Evolutionary conservation across 2,329 filamentous ascomycete genomes (phyloP), one percentile per base, ranked within the genome.

Genomic region (Aspergillus calidoustus): DNA sequence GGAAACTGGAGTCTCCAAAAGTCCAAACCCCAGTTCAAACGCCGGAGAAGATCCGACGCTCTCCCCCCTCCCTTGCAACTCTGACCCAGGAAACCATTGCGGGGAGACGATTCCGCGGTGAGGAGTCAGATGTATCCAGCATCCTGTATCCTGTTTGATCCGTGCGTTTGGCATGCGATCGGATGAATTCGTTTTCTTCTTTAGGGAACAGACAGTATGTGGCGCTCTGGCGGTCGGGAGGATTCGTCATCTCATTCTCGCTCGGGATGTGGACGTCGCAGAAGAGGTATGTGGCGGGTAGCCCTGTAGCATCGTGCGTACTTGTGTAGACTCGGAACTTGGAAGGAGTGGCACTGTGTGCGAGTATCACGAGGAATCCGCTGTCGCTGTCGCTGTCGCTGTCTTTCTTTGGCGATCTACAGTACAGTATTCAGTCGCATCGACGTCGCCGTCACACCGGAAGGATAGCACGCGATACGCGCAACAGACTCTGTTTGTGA

Each of bases 41-140:
- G 11, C 34, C 34, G 34, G 34, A 41, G 11, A 41, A 41, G 34
- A 41, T 15, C 34, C 34, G 34, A 41, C 34, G 34, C 2, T 7
- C 3, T 7, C 9, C 13, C 34, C 34, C 15, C 48, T 50, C 23
- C 23, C 25, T n/a, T 31, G 48, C 15, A 50, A 50, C 43, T 23
- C 48, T 50, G 17, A 50, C 48, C 48, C 48, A 49, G 47, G 23
- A 49, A 49, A 49, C 47, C 23, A 17, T 49, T 22, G 47, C 23
- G 28, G 48, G 28, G 48, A 50, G 11, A 30, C 48, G 48, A 31
- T 30, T 50, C 48, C 48, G 48, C 48, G 9, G 48, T 31, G 48
- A 50, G 48, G 48, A 50, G 48, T 50, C 48, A 50, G 19, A 48
- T 28, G 25, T 28, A 28, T 28, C 25, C 25, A 4, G 25, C 3